Base-by-base conservation (phyloP, 257 asterid species). In the Parsonsia alboflavescens region DNA sequence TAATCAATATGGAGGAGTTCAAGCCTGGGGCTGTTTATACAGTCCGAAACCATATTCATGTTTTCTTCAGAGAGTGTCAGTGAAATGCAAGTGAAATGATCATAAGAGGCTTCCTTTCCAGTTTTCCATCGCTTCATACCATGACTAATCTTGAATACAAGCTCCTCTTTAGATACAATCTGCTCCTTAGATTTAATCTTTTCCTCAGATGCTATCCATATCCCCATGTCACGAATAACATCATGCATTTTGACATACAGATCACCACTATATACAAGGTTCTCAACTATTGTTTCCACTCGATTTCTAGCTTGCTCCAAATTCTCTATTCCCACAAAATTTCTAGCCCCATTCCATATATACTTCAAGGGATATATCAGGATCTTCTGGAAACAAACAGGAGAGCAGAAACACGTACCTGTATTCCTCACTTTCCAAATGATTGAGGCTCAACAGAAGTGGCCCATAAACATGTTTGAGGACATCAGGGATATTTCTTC, bases 221-320 rank as follows among this genome's bases (percentile, higher is more conserved):
- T 59, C 28, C 73, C 82, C 68, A 73, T 44, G 15, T 39, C 82
- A n/a, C 78, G 58, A 49, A 68, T 5, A 68, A 77, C 65, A 33
- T 52, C 39, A 67, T 71, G 58, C 71, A 57, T 46, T n/a, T n/a
- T 33, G 39, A 33, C 3, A 33, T 33, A 33, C 39, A 33, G 3
- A 33, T 3, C 39, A 33, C 39, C 39, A 33, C 12, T 50, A 4
- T 3, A 5, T 36, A 28, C 21, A 8, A 71, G 75, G 4, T 6
- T 3, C n/a, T 54, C 66, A 53, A 36, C 21, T 33, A 58, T 24
- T 2, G 13, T 15, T 50, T n/a, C 2, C 10, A 53, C 75, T 53
- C 39, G 39, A 28, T 53, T 21, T 28, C 66, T 71, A 28, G 74
- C 76, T 45, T 62, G 58, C 44, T 24, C 41, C 19, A 75, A 0